Evolutionary conservation across 495 filamentous ascomycete genomes (phyloP).

Genomic region (Venustampulla echinocandica): DNA sequence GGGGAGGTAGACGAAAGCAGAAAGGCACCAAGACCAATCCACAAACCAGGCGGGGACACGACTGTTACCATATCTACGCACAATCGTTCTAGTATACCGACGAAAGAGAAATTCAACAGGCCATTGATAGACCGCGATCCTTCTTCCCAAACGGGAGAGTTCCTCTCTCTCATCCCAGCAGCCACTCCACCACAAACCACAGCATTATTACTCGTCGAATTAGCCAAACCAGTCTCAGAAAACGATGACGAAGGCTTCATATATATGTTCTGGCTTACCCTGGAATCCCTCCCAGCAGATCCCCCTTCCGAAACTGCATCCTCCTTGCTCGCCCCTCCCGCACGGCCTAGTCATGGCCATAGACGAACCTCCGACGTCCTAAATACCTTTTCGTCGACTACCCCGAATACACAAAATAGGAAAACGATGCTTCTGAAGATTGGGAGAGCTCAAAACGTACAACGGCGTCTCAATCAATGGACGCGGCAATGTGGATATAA

Average conservation of each 20-base stretch:
- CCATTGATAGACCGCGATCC: constrained; percentile 18
- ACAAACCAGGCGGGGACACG: background rate
- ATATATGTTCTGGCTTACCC: constrained; percentile 92
- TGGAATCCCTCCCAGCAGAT: constrained; percentile 39
- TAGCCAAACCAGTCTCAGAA: constrained; percentile 71
- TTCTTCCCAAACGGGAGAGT: constrained; percentile 40
- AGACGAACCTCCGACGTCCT: constrained; percentile 61
- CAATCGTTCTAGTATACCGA: background rate
- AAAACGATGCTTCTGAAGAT: constrained; percentile 81
- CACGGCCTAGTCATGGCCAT: constrained; percentile 33
- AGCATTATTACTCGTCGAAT: constrained; percentile 58
- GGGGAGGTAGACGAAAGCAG: constrained; percentile 15
- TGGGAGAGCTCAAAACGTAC: constrained; percentile 83
- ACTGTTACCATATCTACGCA: constrained; percentile 6
- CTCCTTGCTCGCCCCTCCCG: constrained; percentile 45
- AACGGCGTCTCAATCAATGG: constrained; percentile 88
- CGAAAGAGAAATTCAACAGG: constrained; percentile 1
- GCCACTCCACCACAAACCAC: constrained; percentile 54
- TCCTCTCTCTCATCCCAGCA: constrained; percentile 59
- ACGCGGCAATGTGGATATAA: constrained; percentile 83
- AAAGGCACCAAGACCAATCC: constrained; percentile 19
- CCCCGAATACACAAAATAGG: constrained; percentile 2
- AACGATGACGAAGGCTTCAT: constrained; percentile 86
- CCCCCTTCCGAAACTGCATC: constrained; percentile 50
- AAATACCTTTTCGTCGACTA: constrained; percentile 20